phyloP scores from a whole-genome alignment of 352 stramenopile species.

The Phytophthora pini region DNA sequence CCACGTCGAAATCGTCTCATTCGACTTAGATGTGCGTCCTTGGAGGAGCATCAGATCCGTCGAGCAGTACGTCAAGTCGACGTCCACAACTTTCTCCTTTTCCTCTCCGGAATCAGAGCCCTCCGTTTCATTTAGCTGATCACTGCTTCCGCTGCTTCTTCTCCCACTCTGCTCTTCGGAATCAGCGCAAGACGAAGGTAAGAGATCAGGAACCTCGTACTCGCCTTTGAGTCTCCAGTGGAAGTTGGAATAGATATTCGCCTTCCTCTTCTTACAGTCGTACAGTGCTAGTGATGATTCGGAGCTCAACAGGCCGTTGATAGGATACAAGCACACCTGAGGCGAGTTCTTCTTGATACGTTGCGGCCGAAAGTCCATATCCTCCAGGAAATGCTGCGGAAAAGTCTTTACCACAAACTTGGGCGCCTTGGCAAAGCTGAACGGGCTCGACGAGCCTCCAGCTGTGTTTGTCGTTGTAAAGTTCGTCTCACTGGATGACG shows the following conservation, averaged over 20 bases:
- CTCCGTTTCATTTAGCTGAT: conserved; percentile 10
- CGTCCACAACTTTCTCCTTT: conserved; percentile 45
- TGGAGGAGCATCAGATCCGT: conserved; percentile 87
- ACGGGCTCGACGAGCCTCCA: conserved; percentile 22
- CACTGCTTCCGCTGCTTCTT: conserved; percentile 11
- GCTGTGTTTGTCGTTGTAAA: conserved; percentile 37
- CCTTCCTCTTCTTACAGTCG: conserved; percentile 55
- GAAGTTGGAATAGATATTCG: conserved; percentile 82
- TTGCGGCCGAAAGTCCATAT: conserved; percentile 84
- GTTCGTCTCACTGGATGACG: conserved; percentile 40
- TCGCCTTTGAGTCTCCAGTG: conserved; percentile 76
- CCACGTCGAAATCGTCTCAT: conserved; percentile 72
- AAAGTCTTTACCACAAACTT: conserved; percentile 85
- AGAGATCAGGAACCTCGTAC: conserved; percentile 67
- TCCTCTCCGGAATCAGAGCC: conserved; percentile 9
- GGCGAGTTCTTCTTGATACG: conserved; percentile 83
- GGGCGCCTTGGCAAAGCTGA: conserved; percentile 27
- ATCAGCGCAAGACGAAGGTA: conserved; percentile 24
- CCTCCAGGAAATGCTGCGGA: conserved; percentile 85
- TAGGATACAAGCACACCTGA: conserved; percentile 69
- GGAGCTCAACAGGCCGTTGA: conserved; percentile 73
- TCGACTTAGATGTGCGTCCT: conserved; percentile 41
- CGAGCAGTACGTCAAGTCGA: conserved; percentile 83
- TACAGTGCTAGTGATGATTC: conserved; percentile 81
- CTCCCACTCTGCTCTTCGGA: conserved; percentile 9